phyloP scores from a whole-genome alignment of 2,329 filamentous ascomycete species.

The Penicillium polonicum region DNA sequence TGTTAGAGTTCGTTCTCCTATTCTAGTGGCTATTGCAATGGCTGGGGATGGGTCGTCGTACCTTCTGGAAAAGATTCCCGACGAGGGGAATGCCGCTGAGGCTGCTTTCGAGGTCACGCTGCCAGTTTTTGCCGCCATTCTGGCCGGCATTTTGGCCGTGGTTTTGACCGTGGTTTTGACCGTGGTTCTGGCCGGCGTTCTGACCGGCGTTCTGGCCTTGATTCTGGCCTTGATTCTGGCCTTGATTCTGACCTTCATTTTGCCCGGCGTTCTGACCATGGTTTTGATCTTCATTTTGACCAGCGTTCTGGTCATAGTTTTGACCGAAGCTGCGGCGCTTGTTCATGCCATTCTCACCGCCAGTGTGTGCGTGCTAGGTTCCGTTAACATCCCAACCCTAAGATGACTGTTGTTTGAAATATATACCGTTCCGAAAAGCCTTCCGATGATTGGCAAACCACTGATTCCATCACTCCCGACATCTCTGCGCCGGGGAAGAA shows the following conservation, averaged over 20 bases:
- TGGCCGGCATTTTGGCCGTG: conserved; percentile 4
- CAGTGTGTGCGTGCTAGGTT: conserved; percentile 4
- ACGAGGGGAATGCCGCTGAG: conserved; percentile 16
- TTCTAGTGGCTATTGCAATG: neutral
- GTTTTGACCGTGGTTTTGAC: conserved; percentile 6
- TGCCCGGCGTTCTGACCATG: conserved; percentile 9
- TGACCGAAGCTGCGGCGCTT: conserved; percentile 1
- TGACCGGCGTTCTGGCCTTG: conserved; percentile 1
- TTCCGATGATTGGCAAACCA: conserved; percentile 4
- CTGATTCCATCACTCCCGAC: neutral
- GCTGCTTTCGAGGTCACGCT: conserved; percentile 5
- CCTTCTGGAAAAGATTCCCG: conserved; percentile 13
- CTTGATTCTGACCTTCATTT: conserved; percentile 11
- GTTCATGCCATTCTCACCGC: conserved; percentile 8
- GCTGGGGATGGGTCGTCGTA: neutral
- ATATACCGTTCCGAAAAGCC: conserved; percentile 5
- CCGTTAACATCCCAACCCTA: neutral
- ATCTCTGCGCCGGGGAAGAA: conserved; percentile 1
- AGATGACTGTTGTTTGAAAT: neutral
- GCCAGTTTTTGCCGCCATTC: conserved; percentile 1
- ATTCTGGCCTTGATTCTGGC: too few species aligned
- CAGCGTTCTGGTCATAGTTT: conserved; percentile 10
- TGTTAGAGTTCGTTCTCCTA: neutral
- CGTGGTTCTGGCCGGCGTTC: neutral
- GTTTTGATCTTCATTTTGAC: conserved; percentile 12